Evolutionary conservation across 805 yeast genomes (phyloP).

Genomic region (Yarrowia deformans): DNA sequence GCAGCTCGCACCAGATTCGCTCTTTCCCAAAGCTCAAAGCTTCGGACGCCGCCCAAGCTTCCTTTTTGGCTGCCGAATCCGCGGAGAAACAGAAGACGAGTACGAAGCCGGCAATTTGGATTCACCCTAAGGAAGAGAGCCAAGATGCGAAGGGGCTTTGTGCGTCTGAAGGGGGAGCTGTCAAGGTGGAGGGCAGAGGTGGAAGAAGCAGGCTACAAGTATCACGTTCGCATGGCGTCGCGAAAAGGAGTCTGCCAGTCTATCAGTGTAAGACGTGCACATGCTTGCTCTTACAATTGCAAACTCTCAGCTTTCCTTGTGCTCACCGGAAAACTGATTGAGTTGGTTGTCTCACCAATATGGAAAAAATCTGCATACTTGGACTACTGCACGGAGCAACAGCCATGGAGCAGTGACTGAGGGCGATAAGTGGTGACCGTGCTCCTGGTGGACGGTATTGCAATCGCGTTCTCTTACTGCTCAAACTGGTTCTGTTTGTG

Average conservation of each 20-base stretch:
- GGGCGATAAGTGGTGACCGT: not conserved
- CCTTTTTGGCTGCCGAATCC: slow-evolving; percentile 4
- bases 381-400: not conserved
- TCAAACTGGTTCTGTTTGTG: too few species aligned
- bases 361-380: slow-evolving; percentile 3
- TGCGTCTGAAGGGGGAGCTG: too few species aligned
- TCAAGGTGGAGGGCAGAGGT: not conserved
- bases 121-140: too few species aligned
- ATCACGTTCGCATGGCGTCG: not conserved
- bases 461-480: too few species aligned
- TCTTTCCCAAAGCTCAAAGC: slow-evolving; percentile 2
- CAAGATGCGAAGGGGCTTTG: not conserved
- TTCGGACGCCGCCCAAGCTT: not conserved
- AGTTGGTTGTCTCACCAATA: slow-evolving; percentile 3
- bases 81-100: not conserved
- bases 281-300: slow-evolving; percentile 1
- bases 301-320: not conserved
- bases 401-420: not conserved
- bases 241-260: not conserved
- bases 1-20: not conserved
- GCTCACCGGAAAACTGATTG: not conserved
- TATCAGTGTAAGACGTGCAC: not conserved
- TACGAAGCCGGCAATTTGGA: too few species aligned
- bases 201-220: too few species aligned
- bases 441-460: not conserved